Percentiles rank a stretch among this genome's conserved stretches.
Evolutionary conservation across 2,329 filamentous ascomycete species (phyloP).

Genomic region (Penicillium palitans): DNA sequence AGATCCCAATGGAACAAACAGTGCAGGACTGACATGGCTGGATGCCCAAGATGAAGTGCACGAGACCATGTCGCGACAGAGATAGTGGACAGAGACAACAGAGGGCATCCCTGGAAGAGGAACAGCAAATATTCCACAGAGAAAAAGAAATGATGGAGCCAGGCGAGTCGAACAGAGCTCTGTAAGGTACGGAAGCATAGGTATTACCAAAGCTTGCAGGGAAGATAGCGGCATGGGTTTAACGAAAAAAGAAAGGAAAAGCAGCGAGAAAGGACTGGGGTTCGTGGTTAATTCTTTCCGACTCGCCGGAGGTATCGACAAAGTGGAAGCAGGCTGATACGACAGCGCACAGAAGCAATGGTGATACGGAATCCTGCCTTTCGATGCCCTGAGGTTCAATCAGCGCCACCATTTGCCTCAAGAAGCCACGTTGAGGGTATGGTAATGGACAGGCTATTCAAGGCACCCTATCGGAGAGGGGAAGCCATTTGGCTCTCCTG

Average conservation of each 20-base stretch:
- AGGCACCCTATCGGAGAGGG: slow-evolving; percentile 25
- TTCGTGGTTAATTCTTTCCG: slow-evolving; percentile 27
- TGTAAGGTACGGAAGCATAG: slow-evolving; percentile 28
- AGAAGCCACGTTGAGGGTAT: slow-evolving; percentile 25
- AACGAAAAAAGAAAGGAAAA: slow-evolving; percentile 23
- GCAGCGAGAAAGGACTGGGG: slow-evolving; percentile 24
- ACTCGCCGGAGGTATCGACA: slow-evolving; percentile 22
- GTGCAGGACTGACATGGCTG: slow-evolving; percentile 23
- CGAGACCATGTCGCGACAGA: slow-evolving; percentile 32
- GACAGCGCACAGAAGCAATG: slow-evolving; percentile 25
- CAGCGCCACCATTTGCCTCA: slow-evolving; percentile 24
- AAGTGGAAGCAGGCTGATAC: slow-evolving; percentile 22
- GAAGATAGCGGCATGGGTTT: slow-evolving; percentile 18
- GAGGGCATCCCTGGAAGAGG: slow-evolving; percentile 28
- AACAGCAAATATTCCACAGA: slow-evolving; percentile 30
- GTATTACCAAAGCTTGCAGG: slow-evolving; percentile 23
- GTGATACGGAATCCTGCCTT: slow-evolving; percentile 27
- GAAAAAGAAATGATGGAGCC: slow-evolving; percentile 24
- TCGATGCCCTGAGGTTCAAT: slow-evolving; percentile 15
- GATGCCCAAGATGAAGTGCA: slow-evolving; percentile 28
- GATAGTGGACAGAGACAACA: slow-evolving; percentile 21
- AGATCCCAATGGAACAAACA: slow-evolving; percentile 18
- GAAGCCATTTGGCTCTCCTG: not conserved
- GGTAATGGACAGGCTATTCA: slow-evolving; percentile 11
- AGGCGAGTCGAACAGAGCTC: slow-evolving; percentile 23